phyloP scores from a whole-genome alignment of 2,329 filamentous ascomycete genomes.

The Fusarium longipes region DNA sequence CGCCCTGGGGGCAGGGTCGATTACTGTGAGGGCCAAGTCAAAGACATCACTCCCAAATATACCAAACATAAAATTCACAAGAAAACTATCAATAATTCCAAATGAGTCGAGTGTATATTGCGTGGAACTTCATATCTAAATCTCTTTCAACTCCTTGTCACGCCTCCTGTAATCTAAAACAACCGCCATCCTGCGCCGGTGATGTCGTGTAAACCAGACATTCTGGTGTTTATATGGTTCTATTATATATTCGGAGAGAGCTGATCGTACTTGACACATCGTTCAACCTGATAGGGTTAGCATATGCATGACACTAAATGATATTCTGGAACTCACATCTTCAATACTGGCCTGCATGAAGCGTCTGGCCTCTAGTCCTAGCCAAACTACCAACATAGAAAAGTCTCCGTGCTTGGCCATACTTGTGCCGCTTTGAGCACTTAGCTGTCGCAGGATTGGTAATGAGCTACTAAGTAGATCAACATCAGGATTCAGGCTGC shows the following conservation, averaged over 20 bases:
- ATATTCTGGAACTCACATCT: slow-evolving; percentile 68
- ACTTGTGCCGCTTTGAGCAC: slow-evolving; percentile 77
- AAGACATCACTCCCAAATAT: no score
- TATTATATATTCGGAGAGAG: slow-evolving; percentile 84
- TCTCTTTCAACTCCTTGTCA: background rate
- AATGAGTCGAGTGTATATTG: background rate
- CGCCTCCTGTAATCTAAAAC: slow-evolving; percentile 1
- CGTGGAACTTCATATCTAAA: slow-evolving; percentile 12
- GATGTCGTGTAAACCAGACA: slow-evolving; percentile 14
- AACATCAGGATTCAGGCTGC: slow-evolving; percentile 84
- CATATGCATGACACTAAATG: background rate
- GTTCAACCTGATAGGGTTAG: slow-evolving; percentile 71
- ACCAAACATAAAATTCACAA: no score
- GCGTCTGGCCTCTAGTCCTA: slow-evolving; percentile 86
- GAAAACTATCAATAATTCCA: background rate
- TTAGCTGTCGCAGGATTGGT: slow-evolving; percentile 89
- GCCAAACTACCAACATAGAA: slow-evolving; percentile 91
- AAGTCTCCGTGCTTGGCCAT: slow-evolving; percentile 80
- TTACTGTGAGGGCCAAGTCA: no score
- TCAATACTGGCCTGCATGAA: slow-evolving; percentile 92
- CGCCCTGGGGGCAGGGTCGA: no score
- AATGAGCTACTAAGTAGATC: slow-evolving; percentile 88
- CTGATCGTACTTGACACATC: slow-evolving; percentile 90
- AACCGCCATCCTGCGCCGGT: slow-evolving; percentile 28
- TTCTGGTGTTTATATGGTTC: slow-evolving; percentile 8